phyloP scores from a whole-genome alignment of 1,139 yeast species.

The Yamadazyma buinensis region DNA sequence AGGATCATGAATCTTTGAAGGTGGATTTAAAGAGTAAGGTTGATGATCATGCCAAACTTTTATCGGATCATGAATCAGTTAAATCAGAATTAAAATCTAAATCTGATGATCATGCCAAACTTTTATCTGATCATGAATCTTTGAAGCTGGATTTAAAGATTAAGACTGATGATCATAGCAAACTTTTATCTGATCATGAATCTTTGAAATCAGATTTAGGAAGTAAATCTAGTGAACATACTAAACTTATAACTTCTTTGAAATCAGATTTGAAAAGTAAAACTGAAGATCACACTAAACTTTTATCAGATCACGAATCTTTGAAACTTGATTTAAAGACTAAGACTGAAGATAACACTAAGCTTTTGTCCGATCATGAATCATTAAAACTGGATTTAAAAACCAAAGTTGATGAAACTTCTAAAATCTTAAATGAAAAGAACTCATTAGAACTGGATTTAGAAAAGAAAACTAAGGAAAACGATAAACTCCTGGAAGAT shows the following conservation, averaged over 20 bases:
- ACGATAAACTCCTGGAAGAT: too few relatives aligned
- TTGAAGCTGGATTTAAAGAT: not conserved
- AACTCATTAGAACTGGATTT: too few relatives aligned
- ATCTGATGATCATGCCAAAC: not conserved
- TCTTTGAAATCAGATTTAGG: not conserved
- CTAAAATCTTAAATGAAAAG: too few relatives aligned
- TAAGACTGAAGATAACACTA: too few relatives aligned
- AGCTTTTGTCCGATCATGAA: too few relatives aligned
- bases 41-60: not conserved
- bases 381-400: too few relatives aligned
- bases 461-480: too few relatives aligned
- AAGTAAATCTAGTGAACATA: not conserved
- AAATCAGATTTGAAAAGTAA: not conserved
- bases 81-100: not conserved
- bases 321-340: too few relatives aligned
- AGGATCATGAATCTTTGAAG: conserved; percentile 1
- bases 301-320: too few relatives aligned
- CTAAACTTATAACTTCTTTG: too few relatives aligned
- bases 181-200: not conserved
- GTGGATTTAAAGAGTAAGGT: not conserved
- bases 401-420: too few relatives aligned
- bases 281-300: not conserved
- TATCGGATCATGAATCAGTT: not conserved
- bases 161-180: not conserved
- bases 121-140: conserved; percentile 2